phyloP scores from a whole-genome alignment of 148 eudicot species.

The Amaranthus cruentus region DNA sequence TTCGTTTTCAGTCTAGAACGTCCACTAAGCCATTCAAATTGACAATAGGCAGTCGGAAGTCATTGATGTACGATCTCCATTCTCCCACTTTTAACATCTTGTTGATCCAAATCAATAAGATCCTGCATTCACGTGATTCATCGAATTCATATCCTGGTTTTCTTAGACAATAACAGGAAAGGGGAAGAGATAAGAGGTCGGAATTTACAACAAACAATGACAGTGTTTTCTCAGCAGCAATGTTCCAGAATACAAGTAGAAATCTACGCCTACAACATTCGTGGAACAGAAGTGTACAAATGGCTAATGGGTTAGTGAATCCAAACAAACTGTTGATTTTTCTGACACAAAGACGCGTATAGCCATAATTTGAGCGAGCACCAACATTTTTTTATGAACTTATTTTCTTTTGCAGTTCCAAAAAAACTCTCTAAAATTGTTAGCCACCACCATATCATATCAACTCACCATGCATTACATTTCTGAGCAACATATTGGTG shows the following conservation, averaged over 20 bases:
- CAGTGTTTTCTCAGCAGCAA: conserved; percentile 55
- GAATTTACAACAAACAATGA: neutral
- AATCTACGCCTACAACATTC: conserved; percentile 79
- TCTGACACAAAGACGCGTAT: conserved; percentile 57
- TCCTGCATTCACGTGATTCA: conserved; percentile 39
- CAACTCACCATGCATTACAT: conserved; percentile 38
- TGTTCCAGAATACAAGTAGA: conserved; percentile 43
- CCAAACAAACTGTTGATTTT: conserved; percentile 42
- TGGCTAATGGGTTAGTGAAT: conserved; percentile 51
- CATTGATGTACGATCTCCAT: conserved; percentile 48
- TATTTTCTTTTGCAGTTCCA: neutral
- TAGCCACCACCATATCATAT: neutral
- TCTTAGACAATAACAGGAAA: neutral
- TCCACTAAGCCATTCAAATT: conserved; percentile 34
- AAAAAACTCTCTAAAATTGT: conserved; percentile 5
- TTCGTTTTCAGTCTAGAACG: conserved; percentile 16
- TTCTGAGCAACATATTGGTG: conserved; percentile 30
- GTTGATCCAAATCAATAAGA: conserved; percentile 75
- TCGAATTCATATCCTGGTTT: neutral
- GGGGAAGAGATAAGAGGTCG: neutral
- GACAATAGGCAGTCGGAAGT: conserved; percentile 56
- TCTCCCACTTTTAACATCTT: conserved; percentile 54
- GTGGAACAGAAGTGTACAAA: conserved; percentile 62
- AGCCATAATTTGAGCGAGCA: conserved; percentile 64
- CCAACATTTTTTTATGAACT: conserved; percentile 6